A percentile compares a stretch with the other conserved stretches of the same genome.
Evolutionary conservation across 208 protist species (phyloP).

Genomic region (Vickermania ingenoplastis): DNA sequence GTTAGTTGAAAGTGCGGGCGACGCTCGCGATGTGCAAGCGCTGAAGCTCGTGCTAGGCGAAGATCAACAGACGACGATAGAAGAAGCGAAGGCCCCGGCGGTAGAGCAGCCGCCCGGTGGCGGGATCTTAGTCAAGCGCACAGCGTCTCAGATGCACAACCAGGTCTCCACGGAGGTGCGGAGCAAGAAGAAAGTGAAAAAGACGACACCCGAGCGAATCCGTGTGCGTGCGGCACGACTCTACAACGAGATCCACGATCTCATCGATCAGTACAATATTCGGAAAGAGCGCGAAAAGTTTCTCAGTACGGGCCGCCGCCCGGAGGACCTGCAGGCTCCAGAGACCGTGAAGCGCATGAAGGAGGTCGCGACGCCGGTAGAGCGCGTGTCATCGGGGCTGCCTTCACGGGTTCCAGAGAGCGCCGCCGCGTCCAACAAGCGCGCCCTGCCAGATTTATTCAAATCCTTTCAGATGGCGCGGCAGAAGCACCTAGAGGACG

Average conservation of each 20-base stretch:
- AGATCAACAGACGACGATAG: too few species aligned
- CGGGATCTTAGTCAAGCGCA: not conserved
- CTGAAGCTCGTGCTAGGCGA: not conserved
- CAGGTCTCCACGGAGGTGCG: not conserved
- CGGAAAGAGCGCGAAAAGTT: slow-evolving; percentile 35
- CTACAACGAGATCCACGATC: slow-evolving; percentile 52
- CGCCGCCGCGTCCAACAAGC: not conserved
- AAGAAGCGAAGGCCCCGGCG: too few species aligned
- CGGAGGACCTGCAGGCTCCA: not conserved
- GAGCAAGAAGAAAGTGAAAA: not conserved
- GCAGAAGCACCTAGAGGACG: slow-evolving; percentile 35
- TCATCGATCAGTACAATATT: slow-evolving; percentile 35
- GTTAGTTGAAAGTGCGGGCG: slow-evolving; percentile 4
- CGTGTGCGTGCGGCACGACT: slow-evolving; percentile 29
- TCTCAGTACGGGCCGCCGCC: not conserved
- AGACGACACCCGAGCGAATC: slow-evolving; percentile 52
- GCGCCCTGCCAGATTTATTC: slow-evolving; percentile 37
- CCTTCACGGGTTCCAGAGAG: not conserved
- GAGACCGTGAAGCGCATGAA: not conserved
- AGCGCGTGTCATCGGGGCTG: not conserved
- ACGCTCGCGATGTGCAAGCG: not conserved
- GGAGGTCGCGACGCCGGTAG: not conserved
- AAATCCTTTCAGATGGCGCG: slow-evolving; percentile 59
- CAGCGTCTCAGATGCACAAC: not conserved
- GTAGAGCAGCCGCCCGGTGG: not conserved